Percentiles rank a stretch among this genome's conserved stretches.
Conservation (phyloP, 371 early-diverging fungal species). For the Phascolomyces articulosus region DNA sequence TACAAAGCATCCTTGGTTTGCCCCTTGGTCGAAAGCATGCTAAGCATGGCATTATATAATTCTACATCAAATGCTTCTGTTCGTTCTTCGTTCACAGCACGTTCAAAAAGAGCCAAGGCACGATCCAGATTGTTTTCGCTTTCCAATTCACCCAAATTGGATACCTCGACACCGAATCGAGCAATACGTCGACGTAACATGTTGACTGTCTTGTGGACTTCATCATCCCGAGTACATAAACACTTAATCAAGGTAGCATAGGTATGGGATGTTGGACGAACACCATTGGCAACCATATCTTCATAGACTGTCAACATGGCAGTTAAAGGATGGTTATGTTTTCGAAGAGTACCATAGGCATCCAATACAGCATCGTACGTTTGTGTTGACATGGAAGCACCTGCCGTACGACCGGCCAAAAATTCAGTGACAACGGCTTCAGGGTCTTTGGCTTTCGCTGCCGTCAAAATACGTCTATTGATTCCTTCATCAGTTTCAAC, state of each 20-base stretch:
- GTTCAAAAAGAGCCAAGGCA: slow-evolving; percentile 47
- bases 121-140: slow-evolving; percentile 43
- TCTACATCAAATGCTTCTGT: slow-evolving; percentile 46
- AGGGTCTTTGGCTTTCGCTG: slow-evolving; percentile 25
- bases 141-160: slow-evolving; percentile 30
- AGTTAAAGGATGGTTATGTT: slow-evolving; percentile 31
- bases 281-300: slow-evolving; percentile 46
- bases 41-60: slow-evolving; percentile 46
- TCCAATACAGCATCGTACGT: slow-evolving; percentile 55
- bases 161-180: slow-evolving; percentile 25
- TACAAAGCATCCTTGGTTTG: slow-evolving; percentile 47
- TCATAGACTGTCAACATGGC: slow-evolving; percentile 46
- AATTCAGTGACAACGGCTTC: slow-evolving; percentile 35
- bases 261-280: slow-evolving; percentile 42
- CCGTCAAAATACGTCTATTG: slow-evolving; percentile 34
- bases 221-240: slow-evolving; percentile 42
- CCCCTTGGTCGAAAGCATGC: slow-evolving; percentile 38
- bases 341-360: slow-evolving; percentile 41
- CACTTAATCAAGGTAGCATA: slow-evolving; percentile 46
- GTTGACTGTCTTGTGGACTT: slow-evolving; percentile 39
- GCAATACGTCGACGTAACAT: slow-evolving; percentile 33
- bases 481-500: slow-evolving; percentile 15
- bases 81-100: slow-evolving; percentile 36
- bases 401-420: slow-evolving; percentile 26
- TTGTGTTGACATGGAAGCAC: slow-evolving; percentile 30